A percentile compares a stretch with the other conserved stretches of the same genome.
These are phyloP conservation scores for Globisporangium acanthophoron DNA, from an alignment of 352 stramenopile species.

Conservation along the genomic window DNA sequence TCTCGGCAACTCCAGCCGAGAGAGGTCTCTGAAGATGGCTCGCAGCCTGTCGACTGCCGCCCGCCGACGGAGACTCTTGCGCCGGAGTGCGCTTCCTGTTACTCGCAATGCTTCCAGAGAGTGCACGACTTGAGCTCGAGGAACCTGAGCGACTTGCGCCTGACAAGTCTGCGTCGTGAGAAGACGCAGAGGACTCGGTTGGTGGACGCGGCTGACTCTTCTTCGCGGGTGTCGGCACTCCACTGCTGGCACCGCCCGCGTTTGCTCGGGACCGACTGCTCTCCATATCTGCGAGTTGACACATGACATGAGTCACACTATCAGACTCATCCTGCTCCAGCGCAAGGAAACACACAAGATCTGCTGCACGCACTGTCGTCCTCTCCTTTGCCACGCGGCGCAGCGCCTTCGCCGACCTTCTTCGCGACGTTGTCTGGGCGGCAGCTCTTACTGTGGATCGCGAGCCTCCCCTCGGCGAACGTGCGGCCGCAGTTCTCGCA, in stretches of 20 bases:
- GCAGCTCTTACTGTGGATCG: slow-evolving; percentile 66
- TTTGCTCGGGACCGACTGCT: slow-evolving; percentile 1
- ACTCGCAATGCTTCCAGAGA: slow-evolving; percentile 50
- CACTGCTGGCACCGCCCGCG: background rate
- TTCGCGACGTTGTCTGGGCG: slow-evolving; percentile 32
- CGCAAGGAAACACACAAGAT: too few species aligned
- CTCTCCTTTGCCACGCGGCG: slow-evolving; percentile 49
- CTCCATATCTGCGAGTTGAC: background rate
- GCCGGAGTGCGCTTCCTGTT: slow-evolving; percentile 46
- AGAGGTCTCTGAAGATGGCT: slow-evolving; percentile 38
- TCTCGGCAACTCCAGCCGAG: slow-evolving; percentile 15
- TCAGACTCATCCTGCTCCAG: too few species aligned
- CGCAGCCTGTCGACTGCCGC: slow-evolving; percentile 3
- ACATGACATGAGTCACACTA: too few species aligned
- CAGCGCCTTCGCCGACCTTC: slow-evolving; percentile 44
- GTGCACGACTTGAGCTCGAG: slow-evolving; percentile 8
- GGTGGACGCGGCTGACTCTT: slow-evolving; percentile 5
- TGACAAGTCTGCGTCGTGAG: background rate
- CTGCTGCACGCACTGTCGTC: slow-evolving; percentile 4
- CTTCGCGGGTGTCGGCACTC: background rate
- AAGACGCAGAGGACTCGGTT: background rate
- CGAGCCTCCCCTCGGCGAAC: slow-evolving; percentile 67
- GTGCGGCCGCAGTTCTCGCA: slow-evolving; percentile 69
- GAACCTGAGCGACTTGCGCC: slow-evolving; percentile 7
- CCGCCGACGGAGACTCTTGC: slow-evolving; percentile 12